Evolutionary conservation across 2,329 filamentous ascomycete species (phyloP), one percentile per base, ranked within the genome.

Genomic region (Fusarium virguliforme): DNA sequence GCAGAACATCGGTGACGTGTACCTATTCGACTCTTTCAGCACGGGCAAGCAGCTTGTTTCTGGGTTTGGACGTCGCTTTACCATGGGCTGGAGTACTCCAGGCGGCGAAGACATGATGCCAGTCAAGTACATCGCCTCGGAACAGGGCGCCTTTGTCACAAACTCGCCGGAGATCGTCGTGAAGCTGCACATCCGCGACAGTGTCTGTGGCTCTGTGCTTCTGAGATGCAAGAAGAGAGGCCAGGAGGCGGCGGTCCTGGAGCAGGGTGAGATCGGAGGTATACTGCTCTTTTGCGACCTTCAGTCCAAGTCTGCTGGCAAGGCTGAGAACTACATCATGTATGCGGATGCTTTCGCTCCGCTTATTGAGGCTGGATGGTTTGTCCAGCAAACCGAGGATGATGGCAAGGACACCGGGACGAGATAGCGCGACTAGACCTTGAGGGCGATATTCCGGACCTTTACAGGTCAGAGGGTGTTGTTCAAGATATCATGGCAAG

Each of bases 301-400:
- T 26, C 24, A 37, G 22, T 24, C 8, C 30, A 38, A 37, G 30
- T 34, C 12, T 9, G 5, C 9, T 24, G 22, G 12, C 35, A 3
- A 24, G 51, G 51, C 32, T 18, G 35, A 35, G 8, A 34, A 13
- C n/a, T 55, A 55, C 32, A 28, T 55, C 22, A 26, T 35, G 24
- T 28, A 37, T 55, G 51, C 51, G 8, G 51, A 38, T 38, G 15
- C 32, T 18, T 55, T 55, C 12, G 51, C 38, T 24, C 51, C 51
- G 10, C 51, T 55, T 26, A 24, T 55, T 38, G 51, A 55, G 3
- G 51, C 18, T 55, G 51, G 51, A 35, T 55, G 51, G 51, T 28
- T 15, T 38, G 26, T 55, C 15, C 32, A 34, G 32, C 32, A 34
- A 34, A 34, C 32, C 8, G 32, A 34, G 32, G 32, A 12, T 12